Percentiles rank a stretch among this genome's conserved stretches.
phyloP scores from a whole-genome alignment of 2,329 filamentous ascomycete genomes.

The Neonectria faginata region DNA sequence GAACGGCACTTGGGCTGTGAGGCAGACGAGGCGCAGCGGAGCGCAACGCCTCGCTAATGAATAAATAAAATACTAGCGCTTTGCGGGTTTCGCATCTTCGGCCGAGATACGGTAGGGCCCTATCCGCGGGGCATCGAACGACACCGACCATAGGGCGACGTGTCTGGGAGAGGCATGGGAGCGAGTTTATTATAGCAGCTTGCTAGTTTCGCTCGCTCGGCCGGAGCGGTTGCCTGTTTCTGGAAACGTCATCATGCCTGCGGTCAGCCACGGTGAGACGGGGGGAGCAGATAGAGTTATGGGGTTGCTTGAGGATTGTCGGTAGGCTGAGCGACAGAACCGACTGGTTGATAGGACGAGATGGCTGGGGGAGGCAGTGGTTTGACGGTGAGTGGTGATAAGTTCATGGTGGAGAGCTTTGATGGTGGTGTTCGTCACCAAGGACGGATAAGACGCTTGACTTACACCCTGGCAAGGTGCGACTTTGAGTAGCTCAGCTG shows the following conservation, averaged over 20 bases:
- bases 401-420: not conserved
- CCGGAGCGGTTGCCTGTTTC: not conserved
- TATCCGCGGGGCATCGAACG: not conserved
- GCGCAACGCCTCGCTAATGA: not conserved
- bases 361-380: not conserved
- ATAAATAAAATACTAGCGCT: not conserved
- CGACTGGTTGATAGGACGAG: not conserved
- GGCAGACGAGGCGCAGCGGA: conserved; percentile 21
- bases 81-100: not conserved
- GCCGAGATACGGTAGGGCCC: not conserved
- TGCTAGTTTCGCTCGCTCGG: conserved; percentile 7
- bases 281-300: not conserved
- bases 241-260: not conserved
- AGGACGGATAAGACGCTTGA: too few species aligned
- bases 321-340: not conserved
- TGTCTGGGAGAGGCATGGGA: not conserved
- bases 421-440: not conserved
- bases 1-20: not conserved
- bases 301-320: not conserved
- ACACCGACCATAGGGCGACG: not conserved
- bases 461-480: too few species aligned
- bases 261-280: not conserved
- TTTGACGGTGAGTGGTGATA: not conserved
- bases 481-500: too few species aligned
- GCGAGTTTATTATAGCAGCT: conserved; percentile 1